Base-by-base conservation (phyloP, 768 basidiomycete genomes). In the Phylloporus sp. region DNA sequence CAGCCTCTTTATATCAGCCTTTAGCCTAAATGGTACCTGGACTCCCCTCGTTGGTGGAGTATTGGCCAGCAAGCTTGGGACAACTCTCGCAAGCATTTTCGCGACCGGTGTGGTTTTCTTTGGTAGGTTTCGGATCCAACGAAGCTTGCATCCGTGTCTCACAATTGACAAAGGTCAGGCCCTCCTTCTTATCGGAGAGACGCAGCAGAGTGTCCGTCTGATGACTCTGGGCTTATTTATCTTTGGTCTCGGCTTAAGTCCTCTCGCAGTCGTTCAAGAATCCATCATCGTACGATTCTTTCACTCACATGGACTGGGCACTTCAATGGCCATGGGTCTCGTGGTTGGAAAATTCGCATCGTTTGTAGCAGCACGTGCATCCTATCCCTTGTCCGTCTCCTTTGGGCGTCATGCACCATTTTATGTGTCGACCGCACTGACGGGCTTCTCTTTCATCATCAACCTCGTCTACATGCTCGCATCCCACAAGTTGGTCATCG, bases 231-330 rank as follows among this genome's bases (percentile, higher is more conserved):
- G 90, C 2, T 74, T 92, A 52, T 90, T 90, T 58, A 70, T 90
- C 38, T 91, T 88, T 60, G 91, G 90, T 7, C 71, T 91, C 3
- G 90, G 89, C 4, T 75, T 88, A 39, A 85, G 86, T 57, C 91
- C 91, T 1, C 72, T 93, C 6, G 82, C 88, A 1, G 90, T 93
- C 7, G 83, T 87, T 2, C 91, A 88, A 70, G 90, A 92, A 66
- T 85, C 85, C 6, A 90, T 91, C 56, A 88, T 92, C 46, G 85
- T 90, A 38, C 84, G 85, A 23, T 88, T 88, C 71, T 91, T 90
- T 73, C 80, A 79, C 55, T 79, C 82, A 0, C 86, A 84, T 63
- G 86, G 86, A 2, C 73, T 91, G 1, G 90, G 86, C 2, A 73
- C 85, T 8, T 86, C 86, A 2, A 80, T 93, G 71, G 88, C 88